phyloP scores from a whole-genome alignment of 495 filamentous ascomycete species.

The Trichoderma orchidacearum region DNA sequence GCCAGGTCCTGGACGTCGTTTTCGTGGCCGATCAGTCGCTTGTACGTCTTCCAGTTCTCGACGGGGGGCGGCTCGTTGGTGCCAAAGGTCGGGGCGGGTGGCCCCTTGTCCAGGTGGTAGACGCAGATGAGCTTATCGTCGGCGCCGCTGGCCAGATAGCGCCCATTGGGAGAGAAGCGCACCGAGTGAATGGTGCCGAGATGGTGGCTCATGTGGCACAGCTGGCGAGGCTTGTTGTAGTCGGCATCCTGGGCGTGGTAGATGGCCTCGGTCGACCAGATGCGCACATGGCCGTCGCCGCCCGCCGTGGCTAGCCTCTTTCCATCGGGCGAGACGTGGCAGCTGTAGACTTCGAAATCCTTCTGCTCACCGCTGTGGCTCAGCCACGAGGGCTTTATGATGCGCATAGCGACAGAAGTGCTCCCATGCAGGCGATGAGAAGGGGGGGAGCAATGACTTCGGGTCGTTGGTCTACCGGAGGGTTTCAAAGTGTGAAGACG shows the following conservation, averaged over 20 bases:
- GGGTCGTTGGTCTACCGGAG: background rate
- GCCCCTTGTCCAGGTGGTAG: slow-evolving; percentile 75
- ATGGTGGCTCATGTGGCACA: slow-evolving; percentile 96
- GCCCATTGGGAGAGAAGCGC: slow-evolving; percentile 84
- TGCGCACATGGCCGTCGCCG: slow-evolving; percentile 92
- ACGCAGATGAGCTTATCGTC: slow-evolving; percentile 98
- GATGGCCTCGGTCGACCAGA: slow-evolving; percentile 94
- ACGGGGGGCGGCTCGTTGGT: slow-evolving; percentile 84
- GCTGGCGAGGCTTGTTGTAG: slow-evolving; percentile 70
- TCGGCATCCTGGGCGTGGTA: slow-evolving; percentile 59
- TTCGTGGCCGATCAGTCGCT: slow-evolving; percentile 88
- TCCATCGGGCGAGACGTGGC: slow-evolving; percentile 91
- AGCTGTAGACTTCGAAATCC: slow-evolving; percentile 94
- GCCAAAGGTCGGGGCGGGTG: slow-evolving; percentile 65
- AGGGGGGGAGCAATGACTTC: background rate
- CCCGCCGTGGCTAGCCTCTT: slow-evolving; percentile 81
- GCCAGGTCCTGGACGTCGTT: slow-evolving; percentile 98
- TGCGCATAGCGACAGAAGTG: slow-evolving; percentile 43
- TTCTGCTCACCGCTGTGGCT: slow-evolving; percentile 90
- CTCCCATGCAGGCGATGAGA: background rate
- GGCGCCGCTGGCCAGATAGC: slow-evolving; percentile 88
- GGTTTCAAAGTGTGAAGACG: no score
- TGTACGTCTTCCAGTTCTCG: slow-evolving; percentile 92
- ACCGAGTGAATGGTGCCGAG: slow-evolving; percentile 95
- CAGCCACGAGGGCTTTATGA: slow-evolving; percentile 89